Evolutionary conservation across 164 flowering plant species (phyloP).

Genomic region (Brasenia schreberi): DNA sequence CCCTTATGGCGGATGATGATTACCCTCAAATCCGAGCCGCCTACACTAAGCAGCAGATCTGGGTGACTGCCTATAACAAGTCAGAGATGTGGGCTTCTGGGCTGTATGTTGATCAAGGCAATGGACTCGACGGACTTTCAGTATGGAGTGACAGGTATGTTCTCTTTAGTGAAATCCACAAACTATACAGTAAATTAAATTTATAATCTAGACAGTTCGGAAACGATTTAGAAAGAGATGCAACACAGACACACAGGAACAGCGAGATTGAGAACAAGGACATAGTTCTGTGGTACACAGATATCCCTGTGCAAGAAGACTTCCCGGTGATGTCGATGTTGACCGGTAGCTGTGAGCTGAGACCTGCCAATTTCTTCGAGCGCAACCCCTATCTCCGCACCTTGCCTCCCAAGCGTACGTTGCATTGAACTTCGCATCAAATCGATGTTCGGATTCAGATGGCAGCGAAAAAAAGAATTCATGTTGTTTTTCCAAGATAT

Average conservation of each 20-base stretch:
- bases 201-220: no score
- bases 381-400: conserved; percentile 42
- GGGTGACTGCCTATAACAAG: background rate
- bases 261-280: conserved; percentile 54
- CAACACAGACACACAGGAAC: conserved; percentile 22
- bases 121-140: background rate
- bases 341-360: conserved; percentile 52
- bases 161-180: background rate
- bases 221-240: no score
- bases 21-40: conserved; percentile 52
- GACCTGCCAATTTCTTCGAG: conserved; percentile 70
- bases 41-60: conserved; percentile 31
- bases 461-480: no score
- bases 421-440: no score
- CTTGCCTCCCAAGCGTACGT: background rate
- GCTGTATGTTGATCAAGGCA: background rate
- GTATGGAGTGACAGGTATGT: background rate
- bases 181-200: background rate
- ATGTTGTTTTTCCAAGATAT: no score
- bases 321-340: conserved; percentile 68
- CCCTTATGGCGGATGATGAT: conserved; percentile 53
- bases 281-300: conserved; percentile 62
- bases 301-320: conserved; percentile 71
- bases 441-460: no score
- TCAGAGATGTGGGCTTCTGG: background rate